Base-by-base conservation (phyloP, 805 yeast species). In the Wickerhamomyces kurtzmanii region DNA sequence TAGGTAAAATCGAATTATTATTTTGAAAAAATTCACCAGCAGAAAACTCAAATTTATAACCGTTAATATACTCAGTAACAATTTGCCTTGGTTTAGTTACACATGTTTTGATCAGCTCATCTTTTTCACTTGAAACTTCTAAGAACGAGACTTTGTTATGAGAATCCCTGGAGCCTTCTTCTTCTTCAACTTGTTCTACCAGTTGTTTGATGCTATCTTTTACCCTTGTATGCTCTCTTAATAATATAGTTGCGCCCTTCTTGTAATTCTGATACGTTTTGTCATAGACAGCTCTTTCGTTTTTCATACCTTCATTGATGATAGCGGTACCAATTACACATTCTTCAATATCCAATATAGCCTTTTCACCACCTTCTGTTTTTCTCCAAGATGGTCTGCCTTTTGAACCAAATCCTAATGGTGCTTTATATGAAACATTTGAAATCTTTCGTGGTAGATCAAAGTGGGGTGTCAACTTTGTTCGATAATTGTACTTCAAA, bases 1-100 rank as follows among this genome's bases (percentile, higher is more conserved):
- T 52, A 3, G 96, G 95, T 36, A 91, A 59, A 15, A 91, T 89
- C 13, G 94, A 77, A 53, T 86, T 87, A 57, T 89, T 89, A 57
- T 89, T 89, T 57, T 89, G 98, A 65, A 91, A 91, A 49, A 91
- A 91, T 51, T 87, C 95, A 31, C 95, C 94, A 0, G 96, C 96
- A 18, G 86, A 76, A 53, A 84, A 91, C 45, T 82, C 77, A 54
- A 91, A 91, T 28, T 75, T 68, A 52, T 66, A 73, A 2, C 89
- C 94, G 33, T 71, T 68, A 24, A 81, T 68, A 41, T 68, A 70
- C 47, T 87, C 96, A 7, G 73, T 72, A 30, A 89, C 91, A 28
- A 83, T 73, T 34, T 77, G 82, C 49, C 87, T 75, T 18, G 82
- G 56, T 32, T 81, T 69, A 0, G 94, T 84, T 10, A 78, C 85